Evolutionary conservation across 2,329 filamentous ascomycete genomes (phyloP), one percentile per base, ranked within the genome.

Genomic region (Fusarium chlamydosporum): DNA sequence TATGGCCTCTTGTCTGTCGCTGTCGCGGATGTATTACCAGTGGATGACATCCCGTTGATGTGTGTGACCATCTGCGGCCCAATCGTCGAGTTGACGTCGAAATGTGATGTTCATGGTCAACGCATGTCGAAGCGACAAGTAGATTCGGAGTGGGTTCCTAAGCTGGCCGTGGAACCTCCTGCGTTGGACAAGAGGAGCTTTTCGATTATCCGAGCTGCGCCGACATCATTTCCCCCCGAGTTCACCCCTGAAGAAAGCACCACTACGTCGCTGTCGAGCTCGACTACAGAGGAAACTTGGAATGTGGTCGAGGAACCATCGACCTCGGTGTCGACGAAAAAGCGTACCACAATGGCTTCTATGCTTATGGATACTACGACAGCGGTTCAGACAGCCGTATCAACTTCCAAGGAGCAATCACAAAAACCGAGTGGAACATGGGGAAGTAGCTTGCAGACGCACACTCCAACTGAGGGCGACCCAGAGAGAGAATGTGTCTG

Each of bases 61-160:
- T 82, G 80, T 60, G 79, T 79, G 35, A 78, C 77, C 38, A 81
- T 82, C 52, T 82, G 80, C 72, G 80, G 80, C 6, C 80, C 80
- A 52, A 78, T 82, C 48, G 79, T 82, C 57, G 80, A 82, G 71
- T 70, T 82, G n/a, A 78, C 79, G 33, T 72, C 72, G 11, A 76
- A 76, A 43, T 82, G 80, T 74, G 75, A 76, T 64, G 56, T 73
- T 10, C 70, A 75, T 51, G 58, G 70, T 40, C 62, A 68, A 42
- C 68, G 69, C 26, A 56, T 78, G n/a, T 73, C 71, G 69, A 75
- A 76, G 66, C 65, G 76, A 23, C 65, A 72, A 20, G 52, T 52
- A 38, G 57, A 65, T 16, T 43, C 47, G 27, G 33, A 65, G 34
- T 73, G 67, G 73, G 60, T 67, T 48, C 70, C 68, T 31, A 72